A percentile compares a stretch with the other conserved stretches of the same genome.
phyloP scores from a whole-genome alignment of 345 rosid species.

The Eucalyptus rudis region DNA sequence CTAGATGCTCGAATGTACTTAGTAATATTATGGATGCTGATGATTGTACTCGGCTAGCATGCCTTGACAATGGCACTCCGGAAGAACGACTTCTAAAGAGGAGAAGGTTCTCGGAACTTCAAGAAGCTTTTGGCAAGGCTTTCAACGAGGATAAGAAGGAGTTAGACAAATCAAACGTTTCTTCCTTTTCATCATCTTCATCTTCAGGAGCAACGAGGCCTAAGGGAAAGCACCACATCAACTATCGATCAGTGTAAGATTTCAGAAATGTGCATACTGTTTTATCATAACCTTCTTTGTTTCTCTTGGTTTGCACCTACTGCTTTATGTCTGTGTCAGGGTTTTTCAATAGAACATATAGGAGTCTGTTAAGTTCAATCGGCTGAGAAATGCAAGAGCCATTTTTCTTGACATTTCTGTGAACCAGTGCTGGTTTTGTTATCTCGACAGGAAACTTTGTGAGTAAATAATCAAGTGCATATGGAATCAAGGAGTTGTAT shows the following conservation, averaged over 20 bases:
- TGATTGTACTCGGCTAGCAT: constrained; percentile 44
- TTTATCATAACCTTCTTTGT: background rate
- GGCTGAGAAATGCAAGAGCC: background rate
- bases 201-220: background rate
- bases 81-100: constrained; percentile 40
- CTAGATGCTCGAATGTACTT: constrained; percentile 56
- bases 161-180: constrained; percentile 18
- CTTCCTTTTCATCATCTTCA: constrained; percentile 32
- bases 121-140: constrained; percentile 44
- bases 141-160: constrained; percentile 57
- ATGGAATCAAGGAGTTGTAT: background rate
- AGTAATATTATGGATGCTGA: constrained; percentile 66
- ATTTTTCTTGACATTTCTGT: background rate
- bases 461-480: background rate
- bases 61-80: constrained; percentile 30
- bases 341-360: background rate
- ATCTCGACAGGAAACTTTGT: background rate
- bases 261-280: background rate
- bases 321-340: background rate
- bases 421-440: background rate
- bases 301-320: background rate
- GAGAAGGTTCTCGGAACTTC: constrained; percentile 48
- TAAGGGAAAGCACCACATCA: background rate
- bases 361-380: background rate
- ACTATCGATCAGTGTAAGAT: background rate